Base-by-base conservation (phyloP, 768 basidiomycete genomes). In the Tubosaeta sp. region DNA sequence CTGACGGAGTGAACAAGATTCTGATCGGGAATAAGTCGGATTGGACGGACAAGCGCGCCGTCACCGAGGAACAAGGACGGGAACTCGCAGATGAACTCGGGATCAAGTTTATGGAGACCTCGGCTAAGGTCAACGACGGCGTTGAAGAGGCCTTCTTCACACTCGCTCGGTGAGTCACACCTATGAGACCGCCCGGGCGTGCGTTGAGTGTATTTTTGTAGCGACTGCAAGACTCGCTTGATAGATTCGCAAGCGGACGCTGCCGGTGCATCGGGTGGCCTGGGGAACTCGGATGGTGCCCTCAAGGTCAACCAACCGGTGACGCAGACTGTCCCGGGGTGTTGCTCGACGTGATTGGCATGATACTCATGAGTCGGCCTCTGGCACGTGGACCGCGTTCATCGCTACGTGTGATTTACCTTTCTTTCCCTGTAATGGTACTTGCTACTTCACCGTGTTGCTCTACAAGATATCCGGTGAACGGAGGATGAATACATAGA, bases 81-180 rank as follows among this genome's bases (percentile, higher is more conserved):
- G 89, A 88, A 61, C 81, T 99, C 39, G 96, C 96, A 5, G 77
- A 87, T 48, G 94, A 98, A 69, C 81, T 98, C 27, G 94, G 91
- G n/a, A 80, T 99, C 69, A 86, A 81, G 68, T 99, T 97, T 70
- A 87, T 98, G 80, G 96, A 98, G 75, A 99, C 96, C 14, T 92
- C 89, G 16, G 96, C 96, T 34, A 98, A 98, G 76, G 80, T 88
- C 41, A 97, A 97, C 69, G 93, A 95, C 46, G 93, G 93, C 52
- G 96, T 99, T 31, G 96, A 99, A 73, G 93, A 98, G 60, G 95
- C 95, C 12, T 99, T 99, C 80, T 96, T 98, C 71, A 90, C 89
- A 4, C 80, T 98, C 50, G 94, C 96, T 27, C 84, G 94, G 94
- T 95, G 55, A 57, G 84, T 75, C 42, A 44, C 38, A 22, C 31